Base-by-base conservation (phyloP, 306 rosid genomes). In the Vigna hirtella region DNA sequence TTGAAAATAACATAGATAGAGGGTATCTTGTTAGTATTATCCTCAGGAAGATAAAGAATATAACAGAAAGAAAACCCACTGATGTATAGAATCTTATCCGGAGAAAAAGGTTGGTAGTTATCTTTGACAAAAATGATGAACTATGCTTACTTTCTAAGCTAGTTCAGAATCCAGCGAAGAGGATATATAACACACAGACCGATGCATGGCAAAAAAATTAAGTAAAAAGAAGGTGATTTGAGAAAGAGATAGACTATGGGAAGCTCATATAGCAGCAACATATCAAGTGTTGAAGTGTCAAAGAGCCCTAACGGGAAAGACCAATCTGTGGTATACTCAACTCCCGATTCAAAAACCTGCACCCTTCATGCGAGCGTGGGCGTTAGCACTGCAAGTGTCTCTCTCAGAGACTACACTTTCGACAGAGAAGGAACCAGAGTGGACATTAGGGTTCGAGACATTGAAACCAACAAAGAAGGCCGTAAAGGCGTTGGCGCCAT, bases 11-110 rank as follows among this genome's bases (percentile, higher is more conserved):
- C 9, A 40, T 40, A 7, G 2, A 38, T 8, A 8, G 11, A 7
- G 11, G 8, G 9, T 20, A 20, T 40, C 47, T 91, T 91, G 49
- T 45, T 45, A 2, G n/a, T n/a, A 47, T 47, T 13, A 4, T 47
- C 2, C 4, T 11, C 5, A 2, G 16, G 16, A 3, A 0, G 15
- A 4, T 12, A 48, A 16, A 50, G n/a, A 50, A 50, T 48, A 0
- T 16, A 50, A 50, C 3, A 16, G 22, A 50, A 7, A 7, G 12
- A 17, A 52, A 17, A 17, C 22, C 12, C 57, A 52, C 5, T 52
- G 1, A 17, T 30, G 32, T 18, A 17, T 18, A 5, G 59, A 53
- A 53, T 53, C 59, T 53, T 6, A 53, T 53, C 6, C 0, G 13
- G 28, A 53, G 28, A 53, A 53, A 14, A 53, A 53, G 2, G 13